These are phyloP conservation scores for Salix purpurea DNA, from an alignment of 345 rosid genomes.

Conservation along the genomic window DNA sequence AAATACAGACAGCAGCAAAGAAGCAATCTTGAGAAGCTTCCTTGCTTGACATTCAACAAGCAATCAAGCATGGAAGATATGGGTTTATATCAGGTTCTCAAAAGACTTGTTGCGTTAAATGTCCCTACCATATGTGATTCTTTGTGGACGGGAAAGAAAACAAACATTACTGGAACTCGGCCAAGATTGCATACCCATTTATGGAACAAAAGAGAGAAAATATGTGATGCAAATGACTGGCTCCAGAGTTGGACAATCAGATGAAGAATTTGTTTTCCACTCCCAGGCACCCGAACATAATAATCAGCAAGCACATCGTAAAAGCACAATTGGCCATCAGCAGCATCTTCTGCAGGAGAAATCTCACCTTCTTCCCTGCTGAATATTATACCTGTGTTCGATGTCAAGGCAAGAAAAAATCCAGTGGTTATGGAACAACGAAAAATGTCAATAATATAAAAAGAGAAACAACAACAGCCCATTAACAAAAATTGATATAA, in stretches of 20 bases:
- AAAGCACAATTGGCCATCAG: conserved; percentile 61
- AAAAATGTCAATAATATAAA: neutral
- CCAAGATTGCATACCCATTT: conserved; percentile 67
- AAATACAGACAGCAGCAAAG: neutral
- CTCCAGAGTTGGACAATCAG: conserved; percentile 96
- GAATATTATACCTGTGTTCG: conserved; percentile 70
- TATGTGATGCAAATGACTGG: conserved; percentile 90
- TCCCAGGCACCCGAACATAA: conserved; percentile 57
- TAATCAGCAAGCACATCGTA: conserved; percentile 88
- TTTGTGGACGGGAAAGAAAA: neutral
- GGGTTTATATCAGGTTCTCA: neutral
- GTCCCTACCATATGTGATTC: neutral
- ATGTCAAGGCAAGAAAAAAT: conserved; percentile 21
- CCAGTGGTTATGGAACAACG: neutral
- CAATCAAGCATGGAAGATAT: neutral
- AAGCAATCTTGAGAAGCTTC: neutral
- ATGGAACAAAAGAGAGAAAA: conserved; percentile 81
- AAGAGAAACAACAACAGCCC: neutral
- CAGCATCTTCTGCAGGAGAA: conserved; percentile 39
- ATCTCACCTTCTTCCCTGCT: conserved; percentile 63
- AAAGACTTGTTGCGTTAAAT: neutral
- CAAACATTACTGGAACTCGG: neutral
- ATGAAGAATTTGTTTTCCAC: conserved; percentile 73
- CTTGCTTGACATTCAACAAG: neutral
- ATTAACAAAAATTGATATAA: neutral